Conservation (phyloP, 2,329 filamentous ascomycete genomes). For the Apiospora arundinis region DNA sequence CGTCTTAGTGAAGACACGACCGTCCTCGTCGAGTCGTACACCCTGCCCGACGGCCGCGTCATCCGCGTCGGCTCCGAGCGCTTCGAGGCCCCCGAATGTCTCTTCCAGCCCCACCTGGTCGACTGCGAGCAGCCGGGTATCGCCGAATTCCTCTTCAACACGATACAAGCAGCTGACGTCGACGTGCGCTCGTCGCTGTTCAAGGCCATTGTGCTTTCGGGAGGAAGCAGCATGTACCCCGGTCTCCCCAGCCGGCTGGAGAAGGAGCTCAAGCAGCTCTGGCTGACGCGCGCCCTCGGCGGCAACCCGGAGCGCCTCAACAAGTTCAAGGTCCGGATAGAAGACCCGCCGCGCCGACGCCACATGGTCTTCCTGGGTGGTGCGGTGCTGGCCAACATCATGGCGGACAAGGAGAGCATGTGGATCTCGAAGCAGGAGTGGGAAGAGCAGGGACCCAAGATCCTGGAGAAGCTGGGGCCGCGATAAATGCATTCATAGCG, state of each 20-base stretch:
- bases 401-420: constrained; percentile 99
- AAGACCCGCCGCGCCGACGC: constrained; percentile 91
- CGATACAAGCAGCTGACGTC: constrained; percentile 93
- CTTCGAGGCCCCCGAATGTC: constrained; percentile 96
- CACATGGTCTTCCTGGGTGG: constrained; percentile 99
- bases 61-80: constrained; percentile 96
- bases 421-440: constrained; percentile 98
- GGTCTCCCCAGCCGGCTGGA: constrained; percentile 92
- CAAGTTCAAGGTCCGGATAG: constrained; percentile 99
- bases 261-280: constrained; percentile 98
- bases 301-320: constrained; percentile 91
- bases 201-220: constrained; percentile 96
- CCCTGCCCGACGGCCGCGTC: constrained; percentile 92
- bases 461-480: constrained; percentile 90
- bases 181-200: constrained; percentile 93
- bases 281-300: constrained; percentile 88
- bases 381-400: constrained; percentile 96
- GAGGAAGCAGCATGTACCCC: constrained; percentile 98
- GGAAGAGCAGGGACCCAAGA: constrained; percentile 86
- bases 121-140: constrained; percentile 98
- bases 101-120: constrained; percentile 98
- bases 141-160: constrained; percentile 98
- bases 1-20: constrained; percentile 96
- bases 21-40: constrained; percentile 96
- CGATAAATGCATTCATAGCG: constrained; percentile 57